Percentiles rank a stretch among this genome's conserved stretches.
Evolutionary conservation across 2,329 filamentous ascomycete species (phyloP).

Genomic region (Diaporthe eres): DNA sequence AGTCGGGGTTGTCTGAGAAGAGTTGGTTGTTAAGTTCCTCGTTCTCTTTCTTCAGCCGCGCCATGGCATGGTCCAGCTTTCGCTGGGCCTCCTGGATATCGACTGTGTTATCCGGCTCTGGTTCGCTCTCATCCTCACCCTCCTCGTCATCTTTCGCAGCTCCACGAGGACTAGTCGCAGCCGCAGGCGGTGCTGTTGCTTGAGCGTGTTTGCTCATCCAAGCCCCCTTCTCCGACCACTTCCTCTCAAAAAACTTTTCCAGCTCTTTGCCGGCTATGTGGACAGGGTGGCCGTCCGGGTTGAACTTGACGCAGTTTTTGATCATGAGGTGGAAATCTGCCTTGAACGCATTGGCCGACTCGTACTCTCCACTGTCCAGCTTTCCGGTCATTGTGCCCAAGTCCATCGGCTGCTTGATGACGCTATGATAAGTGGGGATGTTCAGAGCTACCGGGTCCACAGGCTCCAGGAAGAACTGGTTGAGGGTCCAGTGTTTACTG

Average conservation of each 20-base stretch:
- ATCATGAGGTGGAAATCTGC: constrained; percentile 87
- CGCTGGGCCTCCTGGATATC: constrained; percentile 59
- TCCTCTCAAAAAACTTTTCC: constrained; percentile 79
- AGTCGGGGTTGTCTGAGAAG: constrained; percentile 63
- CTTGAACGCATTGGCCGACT: constrained; percentile 87
- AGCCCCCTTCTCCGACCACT: constrained; percentile 83
- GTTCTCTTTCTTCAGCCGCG: constrained; percentile 69
- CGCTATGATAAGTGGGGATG: constrained; percentile 91
- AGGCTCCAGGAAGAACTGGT: constrained; percentile 82
- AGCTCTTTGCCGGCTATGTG: constrained; percentile 79
- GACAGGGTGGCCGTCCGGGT: constrained; percentile 80
- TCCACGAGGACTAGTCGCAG: constrained; percentile 74
- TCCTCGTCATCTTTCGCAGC: constrained; percentile 79
- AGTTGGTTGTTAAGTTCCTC: constrained; percentile 70
- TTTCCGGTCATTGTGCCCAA: constrained; percentile 85
- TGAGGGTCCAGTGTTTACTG: constrained; percentile 76
- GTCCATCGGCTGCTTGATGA: constrained; percentile 99
- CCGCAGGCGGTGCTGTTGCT: constrained; percentile 56
- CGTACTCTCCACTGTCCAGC: constrained; percentile 83
- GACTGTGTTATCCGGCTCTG: constrained; percentile 61
- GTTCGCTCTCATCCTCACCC: constrained; percentile 78
- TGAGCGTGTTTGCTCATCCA: constrained; percentile 84
- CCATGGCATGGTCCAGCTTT: constrained; percentile 64
- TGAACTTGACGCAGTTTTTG: constrained; percentile 93
- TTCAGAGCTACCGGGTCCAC: constrained; percentile 95